Evolutionary conservation across 768 basidiomycete genomes (phyloP).

Genomic region (Amanita brunnescens): DNA sequence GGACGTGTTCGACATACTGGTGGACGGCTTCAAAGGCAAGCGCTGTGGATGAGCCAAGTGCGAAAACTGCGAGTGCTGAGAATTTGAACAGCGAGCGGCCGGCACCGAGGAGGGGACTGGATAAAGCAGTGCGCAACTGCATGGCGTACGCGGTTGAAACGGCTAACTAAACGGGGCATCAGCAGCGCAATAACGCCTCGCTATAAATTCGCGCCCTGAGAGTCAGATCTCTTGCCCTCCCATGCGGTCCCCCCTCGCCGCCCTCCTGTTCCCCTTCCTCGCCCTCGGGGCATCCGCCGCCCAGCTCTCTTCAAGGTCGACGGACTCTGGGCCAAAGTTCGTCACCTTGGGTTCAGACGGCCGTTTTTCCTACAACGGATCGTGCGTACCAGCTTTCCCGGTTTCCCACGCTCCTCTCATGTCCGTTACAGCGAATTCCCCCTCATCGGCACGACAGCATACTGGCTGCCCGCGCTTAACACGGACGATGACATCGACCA

Average conservation of each 20-base stretch:
- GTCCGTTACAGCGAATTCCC: conserved; percentile 17
- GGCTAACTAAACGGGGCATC: neutral
- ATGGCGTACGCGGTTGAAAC: neutral
- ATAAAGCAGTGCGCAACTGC: conserved; percentile 8
- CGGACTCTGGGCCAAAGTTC: conserved; percentile 25
- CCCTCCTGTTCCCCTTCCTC: conserved; percentile 17
- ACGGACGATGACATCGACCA: conserved; percentile 44
- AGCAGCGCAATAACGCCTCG: neutral
- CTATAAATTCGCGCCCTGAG: neutral
- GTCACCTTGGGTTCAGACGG: conserved; percentile 30
- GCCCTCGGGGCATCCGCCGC: neutral
- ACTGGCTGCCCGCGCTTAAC: conserved; percentile 56
- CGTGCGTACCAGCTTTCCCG: conserved; percentile 21
- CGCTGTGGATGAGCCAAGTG: conserved; percentile 34
- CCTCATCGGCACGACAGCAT: conserved; percentile 47
- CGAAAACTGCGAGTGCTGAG: conserved; percentile 35
- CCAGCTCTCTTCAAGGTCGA: conserved; percentile 15
- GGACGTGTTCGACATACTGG: conserved; percentile 54
- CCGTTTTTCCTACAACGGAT: conserved; percentile 49
- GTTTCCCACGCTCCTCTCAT: neutral
- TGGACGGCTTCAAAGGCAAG: conserved; percentile 50
- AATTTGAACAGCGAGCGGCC: conserved; percentile 41
- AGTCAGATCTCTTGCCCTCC: neutral
- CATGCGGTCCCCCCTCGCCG: conserved; percentile 11
- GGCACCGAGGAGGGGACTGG: conserved; percentile 24